Base-by-base conservation (phyloP, 2,329 filamentous ascomycete species). In the Phaeophleospora eucalypticola region DNA sequence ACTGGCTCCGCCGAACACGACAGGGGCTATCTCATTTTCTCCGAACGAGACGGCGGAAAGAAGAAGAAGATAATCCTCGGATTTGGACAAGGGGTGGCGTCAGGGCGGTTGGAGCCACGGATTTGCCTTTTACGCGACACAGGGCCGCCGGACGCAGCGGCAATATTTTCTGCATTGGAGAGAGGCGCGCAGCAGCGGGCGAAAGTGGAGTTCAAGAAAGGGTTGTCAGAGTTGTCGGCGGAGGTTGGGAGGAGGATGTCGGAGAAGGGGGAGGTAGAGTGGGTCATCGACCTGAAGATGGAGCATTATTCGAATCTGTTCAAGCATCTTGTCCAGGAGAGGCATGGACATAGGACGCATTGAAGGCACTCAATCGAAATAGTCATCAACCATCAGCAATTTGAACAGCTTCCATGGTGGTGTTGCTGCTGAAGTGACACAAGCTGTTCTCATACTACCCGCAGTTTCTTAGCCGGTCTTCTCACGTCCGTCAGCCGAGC, bases 161-260 rank as follows among this genome's bases (percentile, higher is more conserved):
- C 42, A 2, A 32, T 51, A 15, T 47, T 49, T n/a, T 27, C 16
- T 10, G 32, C 46, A 1, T 12, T 54, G 14, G 35, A 24, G n/a
- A 41, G 35, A 3, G 24, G 37, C 6, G 38, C 45, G 2, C 43
- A 41, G 24, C 36, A 45, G 17, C 21, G n/a, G 12, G 49, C 45
- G 4, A 43, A 27, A 4, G 47, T 54, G 3, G 52, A 54, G 7
- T 54, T 57, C 14, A 52, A 54, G 43, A 54, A 51, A 19, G 49
- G 49, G 3, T 15, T 46, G 16, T 43, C 43, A 7, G 54, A 52
- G 16, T 32, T 57, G 2, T 34, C 48, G 6, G 52, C 49, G 2
- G 40, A 43, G 16, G 51, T 54, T 6, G 47, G 54, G 29, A 18
- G 45, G 17, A 41, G 35, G 15, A 35, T 29, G 7, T 41, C 33